These are phyloP conservation scores for Fraxinus pennsylvanica DNA, from an alignment of 257 asterid species.

Conservation along the genomic window DNA sequence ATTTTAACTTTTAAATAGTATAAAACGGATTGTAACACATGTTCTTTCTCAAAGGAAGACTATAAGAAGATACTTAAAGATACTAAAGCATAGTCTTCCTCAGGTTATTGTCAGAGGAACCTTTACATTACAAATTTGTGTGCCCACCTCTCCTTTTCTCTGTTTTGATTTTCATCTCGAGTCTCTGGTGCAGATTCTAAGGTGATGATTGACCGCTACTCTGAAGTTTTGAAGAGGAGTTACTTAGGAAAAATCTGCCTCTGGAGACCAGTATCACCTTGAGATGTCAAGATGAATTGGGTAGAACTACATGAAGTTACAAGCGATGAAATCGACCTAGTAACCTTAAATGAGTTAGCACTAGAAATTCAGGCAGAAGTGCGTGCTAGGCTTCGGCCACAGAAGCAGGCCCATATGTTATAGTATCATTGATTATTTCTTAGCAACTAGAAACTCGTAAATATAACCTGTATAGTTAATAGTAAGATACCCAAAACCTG, in stretches of 20 bases:
- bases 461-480: no score
- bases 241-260: slow-evolving; percentile 30
- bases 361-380: slow-evolving; percentile 74
- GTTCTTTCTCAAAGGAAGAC: slow-evolving; percentile 38
- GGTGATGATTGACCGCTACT: slow-evolving; percentile 17
- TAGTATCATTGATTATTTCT: slow-evolving; percentile 70
- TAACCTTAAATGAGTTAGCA: slow-evolving; percentile 67
- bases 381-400: slow-evolving; percentile 65
- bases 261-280: slow-evolving; percentile 26
- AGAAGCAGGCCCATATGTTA: slow-evolving; percentile 62
- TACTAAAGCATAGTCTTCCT: slow-evolving; percentile 44
- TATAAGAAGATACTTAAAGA: slow-evolving; percentile 36
- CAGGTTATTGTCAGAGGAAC: slow-evolving; percentile 44
- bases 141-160: slow-evolving; percentile 1
- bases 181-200: slow-evolving; percentile 13
- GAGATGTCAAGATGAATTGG: slow-evolving; percentile 30
- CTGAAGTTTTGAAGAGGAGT: slow-evolving; percentile 27
- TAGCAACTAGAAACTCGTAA: slow-evolving; percentile 25
- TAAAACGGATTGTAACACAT: not conserved
- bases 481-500: no score
- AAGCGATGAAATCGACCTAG: slow-evolving; percentile 72
- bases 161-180: not conserved
- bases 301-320: slow-evolving; percentile 54
- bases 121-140: not conserved
- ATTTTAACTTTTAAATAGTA: no score